Evolutionary conservation across 2,329 filamentous ascomycete genomes (phyloP).

Genomic region (Exophiala mesophila): DNA sequence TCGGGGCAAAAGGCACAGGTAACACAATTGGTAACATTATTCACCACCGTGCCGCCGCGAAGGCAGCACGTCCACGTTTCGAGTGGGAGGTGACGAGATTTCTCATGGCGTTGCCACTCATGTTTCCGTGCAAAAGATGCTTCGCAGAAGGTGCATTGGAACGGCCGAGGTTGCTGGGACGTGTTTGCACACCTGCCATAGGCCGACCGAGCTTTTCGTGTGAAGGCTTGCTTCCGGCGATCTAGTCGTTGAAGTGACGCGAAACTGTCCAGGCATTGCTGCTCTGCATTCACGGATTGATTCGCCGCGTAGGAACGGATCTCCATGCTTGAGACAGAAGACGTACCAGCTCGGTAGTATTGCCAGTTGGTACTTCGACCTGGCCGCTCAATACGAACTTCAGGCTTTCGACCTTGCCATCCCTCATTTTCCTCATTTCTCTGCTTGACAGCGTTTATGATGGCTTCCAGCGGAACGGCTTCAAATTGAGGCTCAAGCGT

Average conservation of each 20-base stretch:
- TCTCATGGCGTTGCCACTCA: constrained; percentile 49
- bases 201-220: no score
- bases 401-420: no score
- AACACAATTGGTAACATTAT: constrained; percentile 30
- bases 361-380: no score
- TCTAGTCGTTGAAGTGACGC: background rate
- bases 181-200: no score
- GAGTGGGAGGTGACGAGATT: constrained; percentile 45
- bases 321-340: no score
- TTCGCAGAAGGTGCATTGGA: constrained; percentile 48
- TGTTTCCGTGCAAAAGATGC: constrained; percentile 47
- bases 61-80: constrained; percentile 32
- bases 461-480: background rate
- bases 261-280: background rate
- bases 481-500: background rate
- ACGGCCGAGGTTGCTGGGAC: background rate
- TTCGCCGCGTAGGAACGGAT: no score
- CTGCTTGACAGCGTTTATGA: background rate
- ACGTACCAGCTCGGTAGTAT: no score
- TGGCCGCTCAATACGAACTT: no score
- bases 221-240: no score
- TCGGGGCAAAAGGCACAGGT: constrained; percentile 48
- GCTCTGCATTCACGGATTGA: background rate
- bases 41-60: background rate
- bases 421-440: no score